phyloP scores from a whole-genome alignment of 495 filamentous ascomycete genomes.

The Pseudevernia furfuracea region DNA sequence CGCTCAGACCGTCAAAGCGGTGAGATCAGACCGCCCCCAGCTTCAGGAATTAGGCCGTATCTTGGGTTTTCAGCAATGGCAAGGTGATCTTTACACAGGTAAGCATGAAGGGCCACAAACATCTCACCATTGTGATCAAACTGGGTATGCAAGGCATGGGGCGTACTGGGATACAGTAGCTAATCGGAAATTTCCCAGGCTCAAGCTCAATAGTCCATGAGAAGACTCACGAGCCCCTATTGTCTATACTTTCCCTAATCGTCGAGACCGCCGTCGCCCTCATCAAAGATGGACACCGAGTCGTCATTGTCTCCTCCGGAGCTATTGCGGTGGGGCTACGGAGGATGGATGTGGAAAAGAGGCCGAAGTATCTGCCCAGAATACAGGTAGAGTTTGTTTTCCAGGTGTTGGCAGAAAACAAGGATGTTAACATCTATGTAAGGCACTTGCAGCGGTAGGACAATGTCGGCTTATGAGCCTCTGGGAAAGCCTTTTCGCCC shows the following conservation, averaged over 20 bases:
- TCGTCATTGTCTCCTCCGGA: slow-evolving; percentile 92
- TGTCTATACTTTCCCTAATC: slow-evolving; percentile 81
- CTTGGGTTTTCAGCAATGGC: slow-evolving; percentile 3
- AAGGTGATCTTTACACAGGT: slow-evolving; percentile 9
- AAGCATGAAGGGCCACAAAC: slow-evolving; percentile 38
- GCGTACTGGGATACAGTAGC: neutral
- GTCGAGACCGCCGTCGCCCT: slow-evolving; percentile 85
- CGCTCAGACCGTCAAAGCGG: neutral
- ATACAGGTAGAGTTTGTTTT: slow-evolving; percentile 51
- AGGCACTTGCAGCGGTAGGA: slow-evolving; percentile 92
- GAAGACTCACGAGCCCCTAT: slow-evolving; percentile 89
- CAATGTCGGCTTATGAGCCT: slow-evolving; percentile 93
- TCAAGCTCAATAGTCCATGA: slow-evolving; percentile 98
- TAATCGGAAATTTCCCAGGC: slow-evolving; percentile 44
- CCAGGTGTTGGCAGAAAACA: neutral
- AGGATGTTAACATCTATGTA: neutral
- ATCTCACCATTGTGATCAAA: slow-evolving; percentile 82
- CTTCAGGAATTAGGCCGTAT: neutral
- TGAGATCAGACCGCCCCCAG: neutral
- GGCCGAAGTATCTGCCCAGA: slow-evolving; percentile 79
- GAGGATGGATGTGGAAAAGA: slow-evolving; percentile 80
- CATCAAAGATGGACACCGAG: slow-evolving; percentile 82
- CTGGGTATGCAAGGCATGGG: slow-evolving; percentile 55
- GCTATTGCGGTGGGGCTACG: slow-evolving; percentile 89
- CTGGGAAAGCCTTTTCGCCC: slow-evolving; percentile 86